Evolutionary conservation across 495 filamentous ascomycete genomes (phyloP).

Genomic region (Penicillium salamii): DNA sequence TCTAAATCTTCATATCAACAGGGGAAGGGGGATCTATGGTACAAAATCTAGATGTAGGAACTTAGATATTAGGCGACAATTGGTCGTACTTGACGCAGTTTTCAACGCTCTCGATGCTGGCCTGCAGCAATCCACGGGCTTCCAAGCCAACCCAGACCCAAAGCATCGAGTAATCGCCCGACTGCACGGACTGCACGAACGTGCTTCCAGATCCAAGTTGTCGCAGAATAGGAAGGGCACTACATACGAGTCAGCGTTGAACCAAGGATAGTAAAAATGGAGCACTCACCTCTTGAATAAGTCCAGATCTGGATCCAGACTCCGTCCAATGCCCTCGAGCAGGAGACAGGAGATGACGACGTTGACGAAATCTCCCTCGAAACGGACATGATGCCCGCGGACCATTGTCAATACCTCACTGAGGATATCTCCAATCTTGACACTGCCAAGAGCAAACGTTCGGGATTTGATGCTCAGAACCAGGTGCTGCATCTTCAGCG

Average conservation of each 20-base stretch:
- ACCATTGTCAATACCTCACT: conserved; percentile 92
- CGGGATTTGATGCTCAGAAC: conserved; percentile 83
- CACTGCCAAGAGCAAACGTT: conserved; percentile 89
- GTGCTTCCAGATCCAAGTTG: conserved; percentile 71
- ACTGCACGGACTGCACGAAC: conserved; percentile 47
- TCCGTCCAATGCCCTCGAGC: conserved; percentile 90
- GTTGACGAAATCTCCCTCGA: conserved; percentile 98
- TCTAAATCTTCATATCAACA: conserved; percentile 1
- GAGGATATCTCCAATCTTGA: conserved; percentile 94
- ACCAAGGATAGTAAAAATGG: background rate
- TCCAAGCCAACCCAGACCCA: conserved; percentile 93
- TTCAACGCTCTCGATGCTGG: conserved; percentile 84
- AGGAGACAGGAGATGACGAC: conserved; percentile 94
- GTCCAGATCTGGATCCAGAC: conserved; percentile 81
- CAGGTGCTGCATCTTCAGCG: conserved; percentile 93
- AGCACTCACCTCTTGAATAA: conserved; percentile 69
- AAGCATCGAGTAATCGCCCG: conserved; percentile 85
- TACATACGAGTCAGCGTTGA: conserved; percentile 26
- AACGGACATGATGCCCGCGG: conserved; percentile 83
- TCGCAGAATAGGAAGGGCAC: conserved; percentile 86
- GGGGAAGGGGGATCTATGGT: conserved; percentile 3
- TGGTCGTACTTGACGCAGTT: conserved; percentile 80
- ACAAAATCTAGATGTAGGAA: background rate
- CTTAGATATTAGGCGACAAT: conserved; percentile 75
- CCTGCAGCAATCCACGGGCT: conserved; percentile 80